A percentile compares a stretch with the other conserved stretches of the same genome.
These are phyloP conservation scores for Cladochytrium tenue DNA, from an alignment of 371 early-diverging fungal genomes.

Conservation along the genomic window DNA sequence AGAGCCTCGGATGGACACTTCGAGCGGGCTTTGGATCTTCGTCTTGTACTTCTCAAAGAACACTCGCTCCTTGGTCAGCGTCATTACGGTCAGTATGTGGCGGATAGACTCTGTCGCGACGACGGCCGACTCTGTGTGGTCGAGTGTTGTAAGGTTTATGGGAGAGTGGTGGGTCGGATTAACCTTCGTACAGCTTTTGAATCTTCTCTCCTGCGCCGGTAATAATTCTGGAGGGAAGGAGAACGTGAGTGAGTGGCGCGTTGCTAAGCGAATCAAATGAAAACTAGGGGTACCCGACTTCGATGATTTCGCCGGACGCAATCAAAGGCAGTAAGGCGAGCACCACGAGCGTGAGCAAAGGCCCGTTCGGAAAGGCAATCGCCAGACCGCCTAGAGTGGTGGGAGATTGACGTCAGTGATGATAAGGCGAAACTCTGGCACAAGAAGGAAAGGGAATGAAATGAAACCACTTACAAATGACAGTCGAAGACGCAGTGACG, in stretches of 20 bases:
- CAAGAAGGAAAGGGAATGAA: background rate
- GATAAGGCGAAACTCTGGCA: background rate
- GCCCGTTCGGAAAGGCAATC: slow-evolving; percentile 30
- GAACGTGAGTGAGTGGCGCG: no score
- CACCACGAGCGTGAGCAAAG: slow-evolving; percentile 40
- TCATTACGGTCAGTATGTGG: slow-evolving; percentile 85
- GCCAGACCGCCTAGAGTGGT: slow-evolving; percentile 40
- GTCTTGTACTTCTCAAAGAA: slow-evolving; percentile 29
- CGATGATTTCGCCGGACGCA: slow-evolving; percentile 29
- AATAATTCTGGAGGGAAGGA: no score
- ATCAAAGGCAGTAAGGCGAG: slow-evolving; percentile 33
- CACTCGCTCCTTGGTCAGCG: slow-evolving; percentile 72
- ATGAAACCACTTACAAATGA: slow-evolving; percentile 5
- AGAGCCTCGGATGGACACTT: slow-evolving; percentile 32
- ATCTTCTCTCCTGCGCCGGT: no score
- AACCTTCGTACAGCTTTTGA: no score
- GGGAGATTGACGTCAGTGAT: no score
- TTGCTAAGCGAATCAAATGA: no score
- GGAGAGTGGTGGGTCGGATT: no score
- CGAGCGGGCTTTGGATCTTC: slow-evolving; percentile 33
- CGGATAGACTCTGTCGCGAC: slow-evolving; percentile 82
- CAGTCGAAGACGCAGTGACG: slow-evolving; percentile 7
- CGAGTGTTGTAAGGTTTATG: no score
- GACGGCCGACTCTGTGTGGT: slow-evolving; percentile 62
- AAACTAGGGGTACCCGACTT: no score